Percentiles rank a stretch among this genome's conserved stretches.
Evolutionary conservation across 495 filamentous ascomycete species (phyloP).

Genomic region (Penicillium psychrofluorescens): DNA sequence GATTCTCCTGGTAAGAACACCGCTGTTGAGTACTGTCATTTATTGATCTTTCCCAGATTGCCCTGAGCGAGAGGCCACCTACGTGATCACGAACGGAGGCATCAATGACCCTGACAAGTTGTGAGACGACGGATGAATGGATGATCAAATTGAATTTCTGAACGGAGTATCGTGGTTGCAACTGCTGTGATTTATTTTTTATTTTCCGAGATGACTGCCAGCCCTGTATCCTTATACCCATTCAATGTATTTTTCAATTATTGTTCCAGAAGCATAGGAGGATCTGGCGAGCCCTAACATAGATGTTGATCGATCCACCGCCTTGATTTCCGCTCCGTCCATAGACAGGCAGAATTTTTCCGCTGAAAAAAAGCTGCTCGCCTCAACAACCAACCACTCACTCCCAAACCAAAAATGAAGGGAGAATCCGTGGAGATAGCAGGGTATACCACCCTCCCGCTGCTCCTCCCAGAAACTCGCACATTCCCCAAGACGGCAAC

Average conservation of each 20-base stretch:
- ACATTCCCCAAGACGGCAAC: slow-evolving; percentile 50
- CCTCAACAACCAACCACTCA: slow-evolving; percentile 4
- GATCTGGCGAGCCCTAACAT: slow-evolving; percentile 2
- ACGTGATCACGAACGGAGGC: slow-evolving; percentile 72
- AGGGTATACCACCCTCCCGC: slow-evolving; percentile 39
- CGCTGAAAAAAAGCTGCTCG: slow-evolving; percentile 13
- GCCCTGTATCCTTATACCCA: too few species aligned
- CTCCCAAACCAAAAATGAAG: slow-evolving; percentile 25
- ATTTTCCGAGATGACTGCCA: too few species aligned
- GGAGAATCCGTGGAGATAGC: slow-evolving; percentile 33
- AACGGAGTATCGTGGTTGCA: too few species aligned
- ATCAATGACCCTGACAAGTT: slow-evolving; percentile 66
- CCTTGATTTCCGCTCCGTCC: slow-evolving; percentile 4
- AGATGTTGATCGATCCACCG: slow-evolving; percentile 5
- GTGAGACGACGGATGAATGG: slow-evolving; percentile 5
- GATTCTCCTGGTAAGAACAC: slow-evolving; percentile 58
- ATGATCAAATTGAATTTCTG: too few species aligned
- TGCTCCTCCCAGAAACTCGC: slow-evolving; percentile 57
- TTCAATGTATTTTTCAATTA: too few species aligned
- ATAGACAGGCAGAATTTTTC: slow-evolving; percentile 10
- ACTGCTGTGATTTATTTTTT: too few species aligned
- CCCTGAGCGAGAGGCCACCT: slow-evolving; percentile 70
- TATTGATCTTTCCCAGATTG: slow-evolving; percentile 22
- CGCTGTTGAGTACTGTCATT: not conserved
- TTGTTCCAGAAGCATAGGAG: too few species aligned